These are phyloP conservation scores for Gossypium davidsonii DNA, from an alignment of 441 rosid genomes.

Conservation along the genomic window DNA sequence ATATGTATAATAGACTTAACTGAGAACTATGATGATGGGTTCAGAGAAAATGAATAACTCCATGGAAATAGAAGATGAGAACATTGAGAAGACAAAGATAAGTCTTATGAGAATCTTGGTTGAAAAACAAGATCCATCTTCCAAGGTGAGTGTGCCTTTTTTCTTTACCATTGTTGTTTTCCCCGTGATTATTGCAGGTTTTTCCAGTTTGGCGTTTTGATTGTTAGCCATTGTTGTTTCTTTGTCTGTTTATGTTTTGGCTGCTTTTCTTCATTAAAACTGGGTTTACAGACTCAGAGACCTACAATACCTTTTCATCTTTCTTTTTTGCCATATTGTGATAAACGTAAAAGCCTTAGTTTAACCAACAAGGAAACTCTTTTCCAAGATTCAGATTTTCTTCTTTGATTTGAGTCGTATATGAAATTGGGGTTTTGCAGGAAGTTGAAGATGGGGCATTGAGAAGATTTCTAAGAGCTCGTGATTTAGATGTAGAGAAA, in stretches of 20 bases:
- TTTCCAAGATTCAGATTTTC: neutral
- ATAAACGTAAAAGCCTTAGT: neutral
- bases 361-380: neutral
- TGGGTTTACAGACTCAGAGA: neutral
- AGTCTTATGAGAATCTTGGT: conserved; percentile 29
- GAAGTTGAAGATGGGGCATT: conserved; percentile 40
- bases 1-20: neutral
- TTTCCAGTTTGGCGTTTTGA: neutral
- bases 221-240: neutral
- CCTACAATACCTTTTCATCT: neutral
- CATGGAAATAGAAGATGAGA: neutral
- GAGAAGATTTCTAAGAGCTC: conserved; percentile 52
- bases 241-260: neutral
- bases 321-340: neutral
- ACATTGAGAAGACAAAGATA: conserved; percentile 24
- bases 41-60: neutral
- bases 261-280: neutral
- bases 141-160: conserved; percentile 29
- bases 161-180: neutral
- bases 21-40: neutral
- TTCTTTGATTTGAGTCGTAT: neutral
- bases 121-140: conserved; percentile 34
- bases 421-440: conserved; percentile 16
- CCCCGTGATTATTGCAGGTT: neutral
- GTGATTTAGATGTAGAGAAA: conserved; percentile 39